Base-by-base conservation (phyloP, 108 stramenopile species). In the Fistulifera pelliculosa region DNA sequence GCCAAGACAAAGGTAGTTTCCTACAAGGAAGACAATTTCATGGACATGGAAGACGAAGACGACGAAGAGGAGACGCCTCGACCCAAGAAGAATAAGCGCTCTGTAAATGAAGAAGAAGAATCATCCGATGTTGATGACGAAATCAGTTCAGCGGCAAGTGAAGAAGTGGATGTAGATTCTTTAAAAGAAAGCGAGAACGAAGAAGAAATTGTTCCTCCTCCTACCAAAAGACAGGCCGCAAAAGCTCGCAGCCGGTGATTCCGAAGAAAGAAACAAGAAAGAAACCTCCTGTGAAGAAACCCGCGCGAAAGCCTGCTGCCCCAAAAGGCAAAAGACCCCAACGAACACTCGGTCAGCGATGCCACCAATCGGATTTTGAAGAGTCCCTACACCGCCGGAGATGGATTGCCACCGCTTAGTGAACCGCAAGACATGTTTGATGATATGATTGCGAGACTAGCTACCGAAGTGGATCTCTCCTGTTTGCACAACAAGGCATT, bases 391-490 rank as follows among this genome's bases (percentile, higher is more conserved):
- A 49, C 31, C 25, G 47, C 58, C 19, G 27, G 58, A 18, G 26
- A 49, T 10, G 47, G 41, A n/a, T 23, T 57, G 2, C 42, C 56
- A 22, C 41, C 22, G n/a, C 19, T 60, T n/a, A 10, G 17, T 38
- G 48, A 49, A 31, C 28, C 47, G 14, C 59, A 60, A 31, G 47
- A 31, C n/a, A 64, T 64, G 54, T 56, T 64, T 48, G 62, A 64
- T 38, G 54, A 64, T 43, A 55, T 64, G 43, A 35, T 64, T 25
- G n/a, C 10, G n/a, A 35, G 19, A 15, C 51, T 50, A 23, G 7
- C 53, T 5, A 22, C 27, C 23, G 13, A 22, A 23, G 27, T 23
- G 2, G 61, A 47, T 38, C 56, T n/a, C 17, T 43, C 28, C 19
- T 28, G 19, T 10, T 49, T 65, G 21, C 57, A 51, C 18, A 14